These are phyloP conservation scores for Fistulinella prunicolor DNA, from an alignment of 768 basidiomycete species.

Conservation along the genomic window DNA sequence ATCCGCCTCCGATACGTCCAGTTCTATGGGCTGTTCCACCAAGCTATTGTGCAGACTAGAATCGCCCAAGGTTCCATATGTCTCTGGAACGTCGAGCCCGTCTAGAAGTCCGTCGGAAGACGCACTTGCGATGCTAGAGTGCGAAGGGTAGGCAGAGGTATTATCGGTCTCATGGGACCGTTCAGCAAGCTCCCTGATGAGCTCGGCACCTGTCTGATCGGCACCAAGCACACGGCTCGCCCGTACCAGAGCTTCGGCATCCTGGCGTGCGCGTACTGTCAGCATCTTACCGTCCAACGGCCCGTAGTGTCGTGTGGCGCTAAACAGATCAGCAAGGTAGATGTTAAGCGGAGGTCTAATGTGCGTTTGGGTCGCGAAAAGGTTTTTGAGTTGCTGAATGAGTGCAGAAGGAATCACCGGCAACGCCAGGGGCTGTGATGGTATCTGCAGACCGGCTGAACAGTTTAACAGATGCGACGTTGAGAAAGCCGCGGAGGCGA, in stretches of 20 bases:
- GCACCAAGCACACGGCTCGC: slow-evolving; percentile 65
- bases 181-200: slow-evolving; percentile 38
- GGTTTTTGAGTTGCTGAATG: slow-evolving; percentile 25
- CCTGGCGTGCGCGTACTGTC: slow-evolving; percentile 55
- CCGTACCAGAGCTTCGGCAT: slow-evolving; percentile 64
- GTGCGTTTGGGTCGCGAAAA: slow-evolving; percentile 36
- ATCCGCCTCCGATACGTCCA: slow-evolving; percentile 73
- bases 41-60: slow-evolving; percentile 7
- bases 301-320: slow-evolving; percentile 69
- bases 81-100: slow-evolving; percentile 13
- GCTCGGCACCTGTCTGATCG: slow-evolving; percentile 58
- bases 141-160: slow-evolving; percentile 19
- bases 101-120: slow-evolving; percentile 26
- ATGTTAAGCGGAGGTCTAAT: slow-evolving; percentile 51
- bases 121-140: slow-evolving; percentile 12
- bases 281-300: slow-evolving; percentile 67
- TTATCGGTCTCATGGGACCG: slow-evolving; percentile 18
- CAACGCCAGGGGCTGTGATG: slow-evolving; percentile 7
- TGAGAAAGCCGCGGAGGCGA: slow-evolving; percentile 29
- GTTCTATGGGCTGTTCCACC: slow-evolving; percentile 25
- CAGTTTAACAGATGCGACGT: slow-evolving; percentile 10
- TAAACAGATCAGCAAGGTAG: slow-evolving; percentile 73
- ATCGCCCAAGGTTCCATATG: background rate
- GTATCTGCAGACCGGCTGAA: slow-evolving; percentile 28
- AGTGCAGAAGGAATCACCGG: slow-evolving; percentile 33